These are phyloP conservation scores for Zygosaccharomyces bailii DNA, from an alignment of 805 yeast species.

Conservation along the genomic window DNA sequence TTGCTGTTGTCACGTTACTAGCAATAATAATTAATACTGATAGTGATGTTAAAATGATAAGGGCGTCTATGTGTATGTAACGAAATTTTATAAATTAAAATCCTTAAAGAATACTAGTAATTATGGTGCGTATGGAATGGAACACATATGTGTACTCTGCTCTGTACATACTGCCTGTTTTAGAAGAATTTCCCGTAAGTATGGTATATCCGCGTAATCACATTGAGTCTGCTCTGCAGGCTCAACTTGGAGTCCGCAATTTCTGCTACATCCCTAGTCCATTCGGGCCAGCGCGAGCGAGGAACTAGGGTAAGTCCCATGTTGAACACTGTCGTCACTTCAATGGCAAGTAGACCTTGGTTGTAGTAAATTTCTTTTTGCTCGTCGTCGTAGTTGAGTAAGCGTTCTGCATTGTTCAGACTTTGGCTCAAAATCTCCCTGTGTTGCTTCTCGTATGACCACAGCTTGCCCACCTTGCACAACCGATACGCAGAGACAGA, in stretches of 20 bases:
- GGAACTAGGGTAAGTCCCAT: slow-evolving; percentile 53
- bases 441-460: slow-evolving; percentile 29
- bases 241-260: slow-evolving; percentile 43
- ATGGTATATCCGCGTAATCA: slow-evolving; percentile 59
- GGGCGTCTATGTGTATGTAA: too few relatives aligned
- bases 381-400: slow-evolving; percentile 38
- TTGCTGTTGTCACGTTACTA: too few relatives aligned
- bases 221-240: slow-evolving; percentile 41
- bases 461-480: slow-evolving; percentile 26
- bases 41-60: too few relatives aligned
- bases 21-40: too few relatives aligned
- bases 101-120: too few relatives aligned
- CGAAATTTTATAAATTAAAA: too few relatives aligned
- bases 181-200: slow-evolving; percentile 44
- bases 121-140: not conserved
- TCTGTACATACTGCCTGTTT: not conserved
- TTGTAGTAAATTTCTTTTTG: slow-evolving; percentile 35
- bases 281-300: slow-evolving; percentile 45
- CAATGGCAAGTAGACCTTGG: slow-evolving; percentile 65
- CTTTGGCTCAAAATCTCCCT: slow-evolving; percentile 31
- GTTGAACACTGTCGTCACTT: slow-evolving; percentile 53
- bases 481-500: slow-evolving; percentile 34
- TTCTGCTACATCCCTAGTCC: slow-evolving; percentile 63
- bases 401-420: slow-evolving; percentile 57
- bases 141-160: not conserved